A percentile compares a stretch with the other conserved stretches of the same genome.
Evolutionary conservation across 805 yeast genomes (phyloP).

Genomic region (Metschnikowia vanudenii): DNA sequence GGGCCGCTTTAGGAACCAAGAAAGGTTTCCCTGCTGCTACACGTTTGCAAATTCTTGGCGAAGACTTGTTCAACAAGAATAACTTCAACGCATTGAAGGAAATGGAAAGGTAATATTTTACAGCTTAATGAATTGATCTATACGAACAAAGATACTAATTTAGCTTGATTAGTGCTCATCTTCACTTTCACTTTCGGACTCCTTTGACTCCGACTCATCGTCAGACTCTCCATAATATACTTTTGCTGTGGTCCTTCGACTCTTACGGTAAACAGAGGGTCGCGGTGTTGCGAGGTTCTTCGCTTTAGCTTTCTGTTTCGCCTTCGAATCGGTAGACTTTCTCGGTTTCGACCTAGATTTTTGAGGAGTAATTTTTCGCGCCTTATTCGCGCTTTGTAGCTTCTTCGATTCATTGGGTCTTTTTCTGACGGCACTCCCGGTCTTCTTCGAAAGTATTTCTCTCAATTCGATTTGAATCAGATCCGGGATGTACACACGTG

Average conservation of each 20-base stretch:
- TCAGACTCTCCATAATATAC: slow-evolving; percentile 16
- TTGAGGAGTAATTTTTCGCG: not conserved
- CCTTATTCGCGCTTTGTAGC: slow-evolving; percentile 1
- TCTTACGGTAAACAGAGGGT: slow-evolving; percentile 27
- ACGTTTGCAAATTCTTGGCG: slow-evolving; percentile 71
- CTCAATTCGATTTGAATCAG: slow-evolving; percentile 38
- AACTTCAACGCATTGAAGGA: slow-evolving; percentile 43
- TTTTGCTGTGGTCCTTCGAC: slow-evolving; percentile 16
- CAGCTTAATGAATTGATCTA: not conserved
- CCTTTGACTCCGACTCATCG: slow-evolving; percentile 22
- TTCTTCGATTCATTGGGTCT: slow-evolving; percentile 1
- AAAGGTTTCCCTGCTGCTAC: slow-evolving; percentile 73
- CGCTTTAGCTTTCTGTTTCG: slow-evolving; percentile 5
- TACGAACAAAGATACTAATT: too few species aligned
- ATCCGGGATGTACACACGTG: slow-evolving; percentile 57
- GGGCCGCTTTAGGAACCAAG: slow-evolving; percentile 54
- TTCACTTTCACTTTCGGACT: not conserved
- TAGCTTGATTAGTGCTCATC: not conserved
- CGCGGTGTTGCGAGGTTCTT: slow-evolving; percentile 12
- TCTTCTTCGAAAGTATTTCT: slow-evolving; percentile 4
- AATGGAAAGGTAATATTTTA: slow-evolving; percentile 33
- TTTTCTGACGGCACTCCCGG: not conserved
- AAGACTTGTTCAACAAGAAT: slow-evolving; percentile 64
- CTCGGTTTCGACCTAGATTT: not conserved
- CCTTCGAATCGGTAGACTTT: not conserved